A percentile compares a stretch with the other conserved stretches of the same genome.
phyloP scores from a whole-genome alignment of 2,329 filamentous ascomycete genomes.

The Paecilomyces formosus region DNA sequence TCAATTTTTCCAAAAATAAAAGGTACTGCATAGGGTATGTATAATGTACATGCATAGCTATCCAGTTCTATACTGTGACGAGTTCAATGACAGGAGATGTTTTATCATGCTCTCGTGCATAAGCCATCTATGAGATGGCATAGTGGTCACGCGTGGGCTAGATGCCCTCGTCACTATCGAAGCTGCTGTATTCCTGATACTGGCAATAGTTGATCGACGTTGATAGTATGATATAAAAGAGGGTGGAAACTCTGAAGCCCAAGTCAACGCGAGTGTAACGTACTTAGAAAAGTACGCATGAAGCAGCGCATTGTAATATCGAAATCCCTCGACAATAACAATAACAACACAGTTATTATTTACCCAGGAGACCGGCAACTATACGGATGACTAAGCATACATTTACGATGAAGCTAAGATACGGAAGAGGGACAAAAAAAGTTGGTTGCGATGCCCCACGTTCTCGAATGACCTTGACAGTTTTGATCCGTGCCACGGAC shows the following conservation, averaged over 20 bases:
- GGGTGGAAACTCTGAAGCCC: too few species aligned
- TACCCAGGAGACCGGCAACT: not conserved
- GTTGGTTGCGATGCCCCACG: not conserved
- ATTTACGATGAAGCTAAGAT: not conserved
- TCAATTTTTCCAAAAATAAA: not conserved
- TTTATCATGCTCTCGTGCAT: not conserved
- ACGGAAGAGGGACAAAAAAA: not conserved
- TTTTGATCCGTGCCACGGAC: not conserved
- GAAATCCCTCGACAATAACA: too few species aligned
- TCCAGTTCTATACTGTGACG: not conserved
- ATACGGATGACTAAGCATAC: not conserved
- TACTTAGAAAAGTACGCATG: too few species aligned
- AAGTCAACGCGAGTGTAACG: too few species aligned
- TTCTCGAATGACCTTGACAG: not conserved
- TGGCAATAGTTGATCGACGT: not conserved
- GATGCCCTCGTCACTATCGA: not conserved
- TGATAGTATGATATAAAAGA: too few species aligned
- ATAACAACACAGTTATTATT: too few species aligned
- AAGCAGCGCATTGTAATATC: too few species aligned
- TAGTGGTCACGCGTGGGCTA: not conserved
- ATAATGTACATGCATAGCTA: not conserved
- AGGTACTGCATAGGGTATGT: too few species aligned
- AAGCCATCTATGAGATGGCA: not conserved
- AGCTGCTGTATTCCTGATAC: not conserved
- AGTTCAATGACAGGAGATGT: not conserved